Evolutionary conservation across 2,329 filamentous ascomycete species (phyloP).

Genomic region (Blastomyces percursus): DNA sequence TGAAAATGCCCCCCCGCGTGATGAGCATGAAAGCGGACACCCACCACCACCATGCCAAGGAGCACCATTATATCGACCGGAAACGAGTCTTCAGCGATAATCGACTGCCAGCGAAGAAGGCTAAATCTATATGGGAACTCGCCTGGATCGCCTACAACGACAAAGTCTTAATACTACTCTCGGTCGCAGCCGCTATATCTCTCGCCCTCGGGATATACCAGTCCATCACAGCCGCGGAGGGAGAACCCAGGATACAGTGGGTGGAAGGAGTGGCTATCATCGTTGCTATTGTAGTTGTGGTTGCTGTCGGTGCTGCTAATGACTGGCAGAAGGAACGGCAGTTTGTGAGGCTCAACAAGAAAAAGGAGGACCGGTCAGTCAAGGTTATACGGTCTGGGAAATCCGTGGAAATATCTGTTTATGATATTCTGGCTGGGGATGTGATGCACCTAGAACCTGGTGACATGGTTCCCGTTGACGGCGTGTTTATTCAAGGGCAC

Average conservation of each 20-base stretch:
- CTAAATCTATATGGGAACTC: constrained; percentile 57
- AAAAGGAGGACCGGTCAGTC: constrained; percentile 64
- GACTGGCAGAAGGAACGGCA: constrained; percentile 59
- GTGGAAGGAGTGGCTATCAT: constrained; percentile 58
- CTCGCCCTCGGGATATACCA: constrained; percentile 66
- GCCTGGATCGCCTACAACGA: constrained; percentile 77
- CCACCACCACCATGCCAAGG: constrained; percentile 18
- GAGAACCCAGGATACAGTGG: constrained; percentile 47
- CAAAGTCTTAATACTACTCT: constrained; percentile 63
- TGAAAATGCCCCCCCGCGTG: constrained; percentile 9
- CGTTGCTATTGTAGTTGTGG: constrained; percentile 54
- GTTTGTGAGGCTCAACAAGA: constrained; percentile 57
- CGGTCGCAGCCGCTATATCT: constrained; percentile 60
- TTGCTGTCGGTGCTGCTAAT: constrained; percentile 51
- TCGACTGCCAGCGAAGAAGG: constrained; percentile 54
- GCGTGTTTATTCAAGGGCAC: constrained; percentile 57
- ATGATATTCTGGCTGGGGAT: constrained; percentile 63
- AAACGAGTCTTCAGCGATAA: constrained; percentile 61
- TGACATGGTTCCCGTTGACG: constrained; percentile 60
- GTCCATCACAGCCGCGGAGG: constrained; percentile 48
- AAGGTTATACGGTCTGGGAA: constrained; percentile 67
- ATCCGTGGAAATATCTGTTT: constrained; percentile 56
- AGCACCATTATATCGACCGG: constrained; percentile 48
- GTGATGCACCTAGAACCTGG: constrained; percentile 62
- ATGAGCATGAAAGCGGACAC: constrained; percentile 15